Base-by-base conservation (phyloP, 1,284 basidiomycete species). In the Xanthoconium separans region DNA sequence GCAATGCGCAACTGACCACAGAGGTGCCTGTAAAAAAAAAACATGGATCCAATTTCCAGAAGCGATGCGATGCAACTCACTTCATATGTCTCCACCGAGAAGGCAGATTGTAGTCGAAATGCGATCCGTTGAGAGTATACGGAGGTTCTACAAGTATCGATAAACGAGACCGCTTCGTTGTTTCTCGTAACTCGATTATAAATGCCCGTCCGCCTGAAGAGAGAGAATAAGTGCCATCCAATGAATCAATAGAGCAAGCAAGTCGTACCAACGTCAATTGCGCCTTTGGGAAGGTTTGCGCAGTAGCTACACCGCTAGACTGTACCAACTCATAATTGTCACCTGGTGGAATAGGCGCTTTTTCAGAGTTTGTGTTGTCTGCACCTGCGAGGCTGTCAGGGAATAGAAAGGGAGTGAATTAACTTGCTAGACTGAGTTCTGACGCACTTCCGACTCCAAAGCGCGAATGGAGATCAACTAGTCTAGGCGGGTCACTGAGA, bases 401-500 rank as follows among this genome's bases (percentile, higher is more conserved):
- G 30, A 37, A 24, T 6, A 9, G 16, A 10, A 24, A 3, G 16
- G 3, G 22, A 10, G 3, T 11, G 13, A 43, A 16, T 29, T 24
- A 20, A 54, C 61, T 59, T 54, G 70, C 86, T 86, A n/a, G n/a
- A 22, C 64, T 58, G 27, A 84, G 72, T 16, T 73, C 64, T 0
- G 91, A 91, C 2, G 80, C 66, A 50, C 85, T 79, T 58, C 83
- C 70, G 8, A 93, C 73, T 2, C 89, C 92, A 20, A 93, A 70
- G 65, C 94, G 92, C 2, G 89, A 89, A 70, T 95, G 86, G 57
- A 93, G 73, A 65, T 93, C 89, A 39, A 93, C 85, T 51, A 85
- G 73, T 16, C 86, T 86, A 54, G 86, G 85, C 2, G 86, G 87
- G 22, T 87, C 75, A 85, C 68, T 68, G 44, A 77, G 59, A 15